Base-by-base conservation (phyloP, 1,284 basidiomycete species). In the Malassezia vespertilionis region DNA sequence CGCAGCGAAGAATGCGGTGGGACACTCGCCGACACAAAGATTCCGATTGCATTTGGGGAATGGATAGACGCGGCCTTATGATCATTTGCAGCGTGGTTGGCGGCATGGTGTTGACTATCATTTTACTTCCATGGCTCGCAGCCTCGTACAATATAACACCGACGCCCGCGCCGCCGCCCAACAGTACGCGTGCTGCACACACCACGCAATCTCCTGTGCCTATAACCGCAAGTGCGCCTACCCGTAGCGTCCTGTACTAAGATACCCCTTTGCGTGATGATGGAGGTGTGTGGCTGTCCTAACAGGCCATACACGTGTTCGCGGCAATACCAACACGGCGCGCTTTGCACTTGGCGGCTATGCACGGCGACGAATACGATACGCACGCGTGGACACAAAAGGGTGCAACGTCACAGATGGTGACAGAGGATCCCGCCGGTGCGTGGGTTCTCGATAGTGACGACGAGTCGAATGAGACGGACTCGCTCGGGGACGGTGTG, bases 111-210 rank as follows among this genome's bases (percentile, higher is more conserved):
- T 14, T 44, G 8, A 28, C 33, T 27, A 37, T 50, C 3, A 20
- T 23, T 17, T n/a, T 38, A 4, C 22, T 50, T 20, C 47, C 47
- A 5, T 50, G 47, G 47, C 35, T 50, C 6, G 47, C 47, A 5
- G 26, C 35, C n/a, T 9, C 21, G 18, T 22, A 23, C 4, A 21
- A 3, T 28, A 7, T 14, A 6, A 11, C 2, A 10, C 33, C 33
- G 7, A 10, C 18, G 18, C 33, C 12, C 20, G 18, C 33, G 33
- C 33, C 33, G 4, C 7, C 15, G 18, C 18, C 38, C 14, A 7
- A 7, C 27, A 28, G 27, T 28, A 14, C 27, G 14, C 27, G 8
- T 28, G 27, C 27, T n/a, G n/a, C n/a, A n/a, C n/a, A n/a, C n/a
- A n/a, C n/a, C n/a, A n/a, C n/a, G n/a, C n/a, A n/a, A n/a, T n/a